Base-by-base conservation (phyloP, 1,284 basidiomycete genomes). In the Sporisorium exsertum region DNA sequence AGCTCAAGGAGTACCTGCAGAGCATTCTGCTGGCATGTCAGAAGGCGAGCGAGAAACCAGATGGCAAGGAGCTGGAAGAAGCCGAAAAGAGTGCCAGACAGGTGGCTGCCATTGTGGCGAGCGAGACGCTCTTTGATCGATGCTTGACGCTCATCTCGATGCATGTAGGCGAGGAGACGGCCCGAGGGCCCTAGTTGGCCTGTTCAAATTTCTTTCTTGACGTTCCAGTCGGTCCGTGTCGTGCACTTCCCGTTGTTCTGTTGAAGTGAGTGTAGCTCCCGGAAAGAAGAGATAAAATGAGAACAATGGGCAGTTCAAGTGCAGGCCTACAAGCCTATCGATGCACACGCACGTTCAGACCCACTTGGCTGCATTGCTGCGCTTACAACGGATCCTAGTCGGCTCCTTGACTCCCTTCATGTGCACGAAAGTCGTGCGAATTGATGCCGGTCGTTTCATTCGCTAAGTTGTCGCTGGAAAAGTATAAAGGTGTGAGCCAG, bases 121-220 rank as follows among this genome's bases (percentile, higher is more conserved):
- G 53, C 26, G 54, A 68, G 27, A 58, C 52, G 8, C 56, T 63
- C 2, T 63, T 63, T n/a, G 60, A 63, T 20, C 47, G 66, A 6
- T 69, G 66, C 18, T 22, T 67, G 13, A 52, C 49, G 18, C 54
- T 67, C 13, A 53, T 69, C 46, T 69, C 66, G 22, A 47, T 42
- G 32, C 40, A 63, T 40, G 45, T 45, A 6, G 29, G 26, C 9
- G 35, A 69, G 20, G 32, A 40, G 7, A 18, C 20, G 15, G 6
- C 51, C 2, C 26, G 35, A 57, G 45, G 18, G 26, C 6, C 16
- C 3, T 2, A 15, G 15, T 16, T n/a, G 18, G 13, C 24, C 26
- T 24, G 18, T 15, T 40, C 15, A 27, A n/a, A 9, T 13, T 16
- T 27, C 24, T 12, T 9, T 16, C 26, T 27, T 7, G 16, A 15